phyloP scores from a whole-genome alignment of 495 filamentous ascomycete species.

The Podospora conica region DNA sequence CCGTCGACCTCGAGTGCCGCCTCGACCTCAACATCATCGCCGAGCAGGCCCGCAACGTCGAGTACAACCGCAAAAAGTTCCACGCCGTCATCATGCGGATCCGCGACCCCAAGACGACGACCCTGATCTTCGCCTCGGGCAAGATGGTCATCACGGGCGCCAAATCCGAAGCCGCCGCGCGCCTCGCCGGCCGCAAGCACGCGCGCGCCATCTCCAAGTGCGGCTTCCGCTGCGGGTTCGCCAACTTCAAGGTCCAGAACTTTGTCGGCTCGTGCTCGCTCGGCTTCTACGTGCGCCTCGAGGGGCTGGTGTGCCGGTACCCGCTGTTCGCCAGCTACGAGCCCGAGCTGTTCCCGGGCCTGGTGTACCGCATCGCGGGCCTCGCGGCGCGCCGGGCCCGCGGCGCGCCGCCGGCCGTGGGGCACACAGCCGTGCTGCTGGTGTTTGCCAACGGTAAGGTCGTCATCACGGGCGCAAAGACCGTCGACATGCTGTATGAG shows the following conservation, averaged over 20 bases:
- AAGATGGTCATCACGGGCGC: slow-evolving; percentile 98
- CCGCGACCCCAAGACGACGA: slow-evolving; percentile 92
- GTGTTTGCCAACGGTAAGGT: slow-evolving; percentile 67
- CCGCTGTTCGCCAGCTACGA: slow-evolving; percentile 63
- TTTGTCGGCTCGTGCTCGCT: slow-evolving; percentile 92
- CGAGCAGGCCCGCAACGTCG: slow-evolving; percentile 89
- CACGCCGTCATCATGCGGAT: slow-evolving; percentile 98
- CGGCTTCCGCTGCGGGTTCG: slow-evolving; percentile 92
- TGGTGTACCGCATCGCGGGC: slow-evolving; percentile 96
- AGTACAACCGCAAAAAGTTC: slow-evolving; percentile 97
- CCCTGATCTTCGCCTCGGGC: slow-evolving; percentile 90
- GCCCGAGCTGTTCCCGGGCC: slow-evolving; percentile 92
- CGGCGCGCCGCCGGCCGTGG: neutral
- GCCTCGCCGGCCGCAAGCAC: slow-evolving; percentile 90
- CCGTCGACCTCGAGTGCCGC: slow-evolving; percentile 90
- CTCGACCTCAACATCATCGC: slow-evolving; percentile 93
- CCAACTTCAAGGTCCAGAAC: slow-evolving; percentile 98
- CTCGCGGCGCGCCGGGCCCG: slow-evolving; percentile 45
- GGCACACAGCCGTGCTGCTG: slow-evolving; percentile 1
- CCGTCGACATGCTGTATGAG: slow-evolving; percentile 88
- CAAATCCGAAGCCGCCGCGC: slow-evolving; percentile 88
- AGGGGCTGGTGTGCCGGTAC: slow-evolving; percentile 68
- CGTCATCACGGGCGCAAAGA: slow-evolving; percentile 89
- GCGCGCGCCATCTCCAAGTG: slow-evolving; percentile 96
- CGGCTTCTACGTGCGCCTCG: slow-evolving; percentile 91